phyloP scores from a whole-genome alignment of 2,329 filamentous ascomycete genomes.

The Colletotrichum brevisporum region DNA sequence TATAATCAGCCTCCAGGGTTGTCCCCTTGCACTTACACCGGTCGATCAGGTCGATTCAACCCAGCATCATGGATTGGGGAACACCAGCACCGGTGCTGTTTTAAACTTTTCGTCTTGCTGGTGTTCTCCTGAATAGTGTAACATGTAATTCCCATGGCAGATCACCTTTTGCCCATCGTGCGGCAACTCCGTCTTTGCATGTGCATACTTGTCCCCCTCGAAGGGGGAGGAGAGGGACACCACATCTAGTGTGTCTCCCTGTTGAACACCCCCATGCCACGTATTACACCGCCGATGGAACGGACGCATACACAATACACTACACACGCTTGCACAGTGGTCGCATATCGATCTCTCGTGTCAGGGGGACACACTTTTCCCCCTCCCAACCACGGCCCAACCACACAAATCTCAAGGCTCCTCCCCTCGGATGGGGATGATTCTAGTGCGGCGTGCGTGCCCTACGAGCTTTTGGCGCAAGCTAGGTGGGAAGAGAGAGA shows the following conservation, averaged over 20 bases:
- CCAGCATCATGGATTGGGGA: conserved; percentile 34
- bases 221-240: not conserved
- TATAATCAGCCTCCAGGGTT: conserved; percentile 18
- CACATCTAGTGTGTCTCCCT: not conserved
- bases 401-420: conserved; percentile 1
- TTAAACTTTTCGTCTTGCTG: conserved; percentile 8
- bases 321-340: not conserved
- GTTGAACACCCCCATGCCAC: not conserved
- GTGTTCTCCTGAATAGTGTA: not conserved
- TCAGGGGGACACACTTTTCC: not conserved
- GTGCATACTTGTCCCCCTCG: conserved; percentile 5
- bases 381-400: not conserved
- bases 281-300: not conserved
- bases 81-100: not conserved
- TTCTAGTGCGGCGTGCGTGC: not conserved
- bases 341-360: conserved; percentile 3
- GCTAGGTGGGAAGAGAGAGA: not conserved
- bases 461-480: conserved; percentile 5
- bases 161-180: conserved; percentile 23
- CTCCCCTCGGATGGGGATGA: no score
- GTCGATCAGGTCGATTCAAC: conserved; percentile 23
- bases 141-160: conserved; percentile 27
- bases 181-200: conserved; percentile 13
- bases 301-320: not conserved
- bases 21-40: conserved; percentile 24